Conservation (phyloP, 345 rosid species). For the Corymbia maculata region DNA sequence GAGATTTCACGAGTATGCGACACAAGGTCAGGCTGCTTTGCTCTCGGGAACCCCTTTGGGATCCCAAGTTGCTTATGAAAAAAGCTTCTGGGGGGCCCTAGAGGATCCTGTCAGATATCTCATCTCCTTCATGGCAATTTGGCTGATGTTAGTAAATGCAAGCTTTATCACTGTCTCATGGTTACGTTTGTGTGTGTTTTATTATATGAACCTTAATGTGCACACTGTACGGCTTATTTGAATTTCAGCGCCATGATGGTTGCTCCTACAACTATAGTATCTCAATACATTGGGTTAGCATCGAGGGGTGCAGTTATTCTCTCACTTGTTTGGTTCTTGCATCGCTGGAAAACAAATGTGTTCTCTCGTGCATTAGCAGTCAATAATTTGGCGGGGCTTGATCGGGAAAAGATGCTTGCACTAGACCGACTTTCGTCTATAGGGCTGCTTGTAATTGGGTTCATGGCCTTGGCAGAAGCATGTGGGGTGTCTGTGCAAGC, state of each 20-base stretch:
- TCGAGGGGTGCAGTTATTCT: constrained; percentile 71
- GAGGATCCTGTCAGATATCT: constrained; percentile 86
- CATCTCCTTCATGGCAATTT: constrained; percentile 65
- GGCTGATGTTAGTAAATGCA: constrained; percentile 46
- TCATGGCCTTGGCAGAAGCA: constrained; percentile 88
- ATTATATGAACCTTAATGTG: background rate
- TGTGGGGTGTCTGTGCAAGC: constrained; percentile 96
- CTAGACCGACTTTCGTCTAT: constrained; percentile 76
- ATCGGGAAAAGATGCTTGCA: constrained; percentile 57
- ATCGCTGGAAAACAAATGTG: constrained; percentile 77
- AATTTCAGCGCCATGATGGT: constrained; percentile 59
- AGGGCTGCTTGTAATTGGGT: constrained; percentile 64
- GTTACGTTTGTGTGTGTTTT: background rate
- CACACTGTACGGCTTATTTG: background rate
- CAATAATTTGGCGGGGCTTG: constrained; percentile 30
- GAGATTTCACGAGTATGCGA: constrained; percentile 56
- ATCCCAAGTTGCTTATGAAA: constrained; percentile 55
- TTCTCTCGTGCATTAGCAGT: constrained; percentile 43
- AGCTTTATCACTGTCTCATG: background rate
- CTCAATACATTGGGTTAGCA: constrained; percentile 52
- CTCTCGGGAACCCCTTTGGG: constrained; percentile 22
- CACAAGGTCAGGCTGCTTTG: constrained; percentile 40
- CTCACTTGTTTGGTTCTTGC: constrained; percentile 78
- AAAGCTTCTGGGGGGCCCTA: constrained; percentile 79
- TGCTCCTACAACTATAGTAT: constrained; percentile 76